Base-by-base conservation (phyloP, 1,284 basidiomycete genomes). In the Apiotrichum sp. region DNA sequence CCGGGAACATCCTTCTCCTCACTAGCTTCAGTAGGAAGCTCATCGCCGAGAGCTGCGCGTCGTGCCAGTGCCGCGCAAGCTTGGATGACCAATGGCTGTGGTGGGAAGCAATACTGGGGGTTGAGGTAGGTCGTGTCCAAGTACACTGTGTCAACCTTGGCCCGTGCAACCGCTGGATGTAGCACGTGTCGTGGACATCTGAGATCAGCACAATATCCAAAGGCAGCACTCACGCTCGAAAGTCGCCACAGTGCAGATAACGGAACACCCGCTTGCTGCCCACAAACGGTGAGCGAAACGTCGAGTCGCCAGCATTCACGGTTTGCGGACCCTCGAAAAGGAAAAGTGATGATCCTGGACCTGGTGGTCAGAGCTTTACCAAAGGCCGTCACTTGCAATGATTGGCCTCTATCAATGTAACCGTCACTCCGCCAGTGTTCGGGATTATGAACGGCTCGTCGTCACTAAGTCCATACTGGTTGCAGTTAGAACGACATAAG, bases 91-190 rank as follows among this genome's bases (percentile, higher is more conserved):
- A 88, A 82, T 11, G 90, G 85, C 68, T 98, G 95, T 2, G 95
- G 88, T 0, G 96, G 91, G 66, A 98, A 98, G 52, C 87, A 90
- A 73, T 98, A 97, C 82, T 91, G 67, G 0, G 93, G 89, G 67
- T 96, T 88, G 41, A 97, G 80, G 73, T 98, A 98, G 0, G 96
- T 98, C 6, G 95, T 98, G 73, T 98, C 96, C 32, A 98, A 81
- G 72, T 98, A 98, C 49, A 93, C 83, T 51, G 86, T 83, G 68
- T 98, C 92, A 11, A 98, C 82, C 48, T 78, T 79, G 65, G 88
- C 92, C 35, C 84, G 85, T 54, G 83, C 84, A 49, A 96, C 80
- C 0, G 84, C 83, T 0, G 90, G 88, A 71, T 97, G 93, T 6
- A 86, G 66, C 8, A 89, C 82, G 74, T 93, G 91, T 50, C 81